phyloP scores from a whole-genome alignment of 1,284 basidiomycete species.

The Apiotrichum brassicae region DNA sequence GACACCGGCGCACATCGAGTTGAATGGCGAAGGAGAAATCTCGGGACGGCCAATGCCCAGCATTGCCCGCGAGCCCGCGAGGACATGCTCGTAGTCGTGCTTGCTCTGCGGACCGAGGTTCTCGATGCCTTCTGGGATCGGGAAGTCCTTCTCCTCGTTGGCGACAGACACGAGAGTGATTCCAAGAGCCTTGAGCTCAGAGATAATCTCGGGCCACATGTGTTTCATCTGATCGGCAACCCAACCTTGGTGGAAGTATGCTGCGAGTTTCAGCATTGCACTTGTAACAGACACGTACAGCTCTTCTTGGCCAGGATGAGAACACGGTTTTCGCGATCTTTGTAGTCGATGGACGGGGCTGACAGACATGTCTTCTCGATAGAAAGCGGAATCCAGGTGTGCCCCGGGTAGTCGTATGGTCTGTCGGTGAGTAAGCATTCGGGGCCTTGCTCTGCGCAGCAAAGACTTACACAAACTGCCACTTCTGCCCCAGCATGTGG shows the following conservation, averaged over 20 bases:
- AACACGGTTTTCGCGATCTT: constrained; percentile 26
- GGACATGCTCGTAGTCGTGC: constrained; percentile 26
- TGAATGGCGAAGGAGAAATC: constrained; percentile 39
- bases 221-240: neutral
- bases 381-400: constrained; percentile 36
- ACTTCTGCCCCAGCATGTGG: constrained; percentile 39
- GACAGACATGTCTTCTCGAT: constrained; percentile 36
- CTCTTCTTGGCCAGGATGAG: constrained; percentile 41
- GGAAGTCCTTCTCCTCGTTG: constrained; percentile 20
- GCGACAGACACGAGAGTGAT: constrained; percentile 31
- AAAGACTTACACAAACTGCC: constrained; percentile 36
- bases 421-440: constrained; percentile 10
- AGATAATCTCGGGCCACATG: neutral
- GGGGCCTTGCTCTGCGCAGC: neutral
- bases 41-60: constrained; percentile 38
- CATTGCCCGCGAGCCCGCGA: constrained; percentile 32
- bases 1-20: constrained; percentile 38
- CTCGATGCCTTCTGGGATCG: constrained; percentile 33
- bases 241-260: neutral
- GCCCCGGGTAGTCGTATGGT: constrained; percentile 30
- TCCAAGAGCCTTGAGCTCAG: neutral
- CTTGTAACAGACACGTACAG: too few species aligned
- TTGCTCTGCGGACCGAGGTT: constrained; percentile 22
- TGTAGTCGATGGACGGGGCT: constrained; percentile 21
- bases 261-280: too few species aligned